Evolutionary conservation across 345 rosid species (phyloP).

Genomic region (Eucalyptus tenuipes): DNA sequence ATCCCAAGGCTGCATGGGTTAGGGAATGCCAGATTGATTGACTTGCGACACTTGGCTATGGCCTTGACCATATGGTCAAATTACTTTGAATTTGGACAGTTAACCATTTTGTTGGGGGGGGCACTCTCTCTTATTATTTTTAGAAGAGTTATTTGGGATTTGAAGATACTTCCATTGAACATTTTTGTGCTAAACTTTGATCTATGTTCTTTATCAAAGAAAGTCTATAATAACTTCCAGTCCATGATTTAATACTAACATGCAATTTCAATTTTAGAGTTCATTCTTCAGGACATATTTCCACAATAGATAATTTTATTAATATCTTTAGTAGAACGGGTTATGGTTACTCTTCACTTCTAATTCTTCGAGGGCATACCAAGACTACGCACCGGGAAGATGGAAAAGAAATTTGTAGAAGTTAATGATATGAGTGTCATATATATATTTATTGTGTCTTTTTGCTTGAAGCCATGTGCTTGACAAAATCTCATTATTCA

Average conservation of each 20-base stretch:
- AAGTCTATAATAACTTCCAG: not conserved
- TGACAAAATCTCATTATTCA: not conserved
- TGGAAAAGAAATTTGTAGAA: not conserved
- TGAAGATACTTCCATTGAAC: not conserved
- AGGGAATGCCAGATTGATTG: too few relatives aligned
- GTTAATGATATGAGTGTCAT: not conserved
- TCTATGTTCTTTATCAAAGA: not conserved
- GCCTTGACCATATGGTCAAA: not conserved
- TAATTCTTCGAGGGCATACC: not conserved
- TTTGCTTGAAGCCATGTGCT: not conserved
- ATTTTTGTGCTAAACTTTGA: not conserved
- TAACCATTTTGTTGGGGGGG: not conserved
- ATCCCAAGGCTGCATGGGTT: too few relatives aligned
- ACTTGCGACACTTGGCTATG: too few relatives aligned
- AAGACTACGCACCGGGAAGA: not conserved
- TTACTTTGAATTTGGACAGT: not conserved
- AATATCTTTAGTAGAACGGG: not conserved
- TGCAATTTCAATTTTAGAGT: not conserved
- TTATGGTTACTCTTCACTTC: not conserved
- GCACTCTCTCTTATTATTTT: not conserved
- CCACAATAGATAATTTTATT: not conserved
- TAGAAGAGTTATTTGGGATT: not conserved
- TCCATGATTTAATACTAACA: not conserved
- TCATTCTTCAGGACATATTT: not conserved
- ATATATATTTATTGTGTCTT: rapidly evolving